Base-by-base conservation (phyloP, 208 protist species). In the Trypanosomatidae sp. region DNA sequence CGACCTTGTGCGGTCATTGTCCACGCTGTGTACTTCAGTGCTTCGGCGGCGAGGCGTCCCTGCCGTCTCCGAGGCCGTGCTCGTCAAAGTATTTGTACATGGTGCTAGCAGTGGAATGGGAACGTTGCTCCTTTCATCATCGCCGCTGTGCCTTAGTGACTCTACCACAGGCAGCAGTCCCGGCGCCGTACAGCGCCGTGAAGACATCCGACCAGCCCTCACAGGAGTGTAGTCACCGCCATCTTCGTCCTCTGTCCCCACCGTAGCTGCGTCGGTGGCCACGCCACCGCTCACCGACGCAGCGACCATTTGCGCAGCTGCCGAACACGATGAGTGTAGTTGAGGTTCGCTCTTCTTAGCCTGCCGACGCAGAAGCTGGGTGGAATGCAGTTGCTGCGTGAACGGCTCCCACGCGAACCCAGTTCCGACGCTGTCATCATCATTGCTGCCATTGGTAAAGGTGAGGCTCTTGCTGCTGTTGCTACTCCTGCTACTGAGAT, bases 161-260 rank as follows among this genome's bases (percentile, higher is more conserved):
- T 53, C 70, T 22, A 44, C 65, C 2, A 41, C 12, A 39, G 68
- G 3, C 44, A 36, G 28, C 43, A 47, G 47, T 39, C 30, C 10
- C 28, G n/a, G 22, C 13, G 22, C 62, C 53, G 46, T 12, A 15
- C 17, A 9, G 12, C 55, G 44, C 7, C 58, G 44, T 49, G 55
- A 36, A 44, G 30, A 39, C 28, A 30, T 2, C 1, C 25, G 12
- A 53, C 52, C 52, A 9, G 60, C 59, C 36, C 66, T 79, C 47
- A 84, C 80, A 2, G 80, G 80, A 8, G 80, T 81, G 43, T 77
- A 84, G 36, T 81, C 70, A 36, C 71, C 69, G 10, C 74, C 74
- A 6, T 74, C 69, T 25, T 69, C 67, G 22, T 62, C 58, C 15
- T 62, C 53, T 1, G 36, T 39, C 10, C 33, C 36, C 46, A 43